Base-by-base conservation (phyloP, 2,329 filamentous ascomycete genomes). In the Ophiostoma australiae region DNA sequence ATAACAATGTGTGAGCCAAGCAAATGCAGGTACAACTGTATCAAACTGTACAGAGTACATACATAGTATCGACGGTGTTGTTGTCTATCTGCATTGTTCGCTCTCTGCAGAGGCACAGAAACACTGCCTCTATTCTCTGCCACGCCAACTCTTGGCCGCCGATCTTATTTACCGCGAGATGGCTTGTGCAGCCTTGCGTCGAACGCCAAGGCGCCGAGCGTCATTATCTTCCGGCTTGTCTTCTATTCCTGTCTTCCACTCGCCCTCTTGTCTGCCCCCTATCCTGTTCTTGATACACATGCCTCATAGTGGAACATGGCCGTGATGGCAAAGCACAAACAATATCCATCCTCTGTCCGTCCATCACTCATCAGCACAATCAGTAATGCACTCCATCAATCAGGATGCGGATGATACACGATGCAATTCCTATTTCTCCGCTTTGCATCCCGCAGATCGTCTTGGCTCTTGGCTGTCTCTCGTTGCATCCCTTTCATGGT, bases 381-480 rank as follows among this genome's bases (percentile, higher is more conserved):
- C 37, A 39, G 2, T 39, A n/a, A n/a, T n/a, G n/a, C n/a, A 31
- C 27, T 31, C 27, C 27, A 41, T 48, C 23, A 58, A 27, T 58
- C 52, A 58, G 17, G 52, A 58, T 58, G 31, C 15, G 4, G 23
- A 27, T 58, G 23, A 27, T 58, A n/a, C 44, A 10, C 44, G 52
- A 63, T 27, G 31, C 31, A 63, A 11, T 31, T 33, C 31, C 15
- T 63, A 27, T 20, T 33, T 20, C 58, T 63, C 58, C 15, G 31
- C 55, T 61, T 23, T 10, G 48, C n/a, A 63, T 63, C 58, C 31
- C 35, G 58, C 15, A 63, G 58, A 63, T 63, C 58, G 13, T 63
- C 58, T 63, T 35, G 58, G 58, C 58, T 63, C 58, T 63, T 63
- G 58, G 58, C 58, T 63, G 52, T 58, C 52, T 58, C 52, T 58